Percentiles rank a stretch among this genome's conserved stretches.
phyloP scores from a whole-genome alignment of 1,284 basidiomycete genomes.

The Ustilago curta region DNA sequence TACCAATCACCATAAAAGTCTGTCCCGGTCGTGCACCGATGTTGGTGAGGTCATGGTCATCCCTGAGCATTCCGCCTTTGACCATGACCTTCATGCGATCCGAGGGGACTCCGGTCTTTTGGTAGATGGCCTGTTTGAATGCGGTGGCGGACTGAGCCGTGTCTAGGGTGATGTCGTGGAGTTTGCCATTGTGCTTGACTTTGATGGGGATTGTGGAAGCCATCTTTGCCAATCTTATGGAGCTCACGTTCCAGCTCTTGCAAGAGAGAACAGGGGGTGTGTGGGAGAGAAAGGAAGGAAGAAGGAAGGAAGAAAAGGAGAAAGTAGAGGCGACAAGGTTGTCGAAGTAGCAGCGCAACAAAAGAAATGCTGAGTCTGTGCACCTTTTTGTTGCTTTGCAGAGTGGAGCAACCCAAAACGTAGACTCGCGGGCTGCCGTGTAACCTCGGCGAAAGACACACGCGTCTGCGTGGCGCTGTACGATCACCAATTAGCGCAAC shows the following conservation, averaged over 20 bases:
- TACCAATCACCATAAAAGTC: slow-evolving; percentile 73
- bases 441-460: not conserved
- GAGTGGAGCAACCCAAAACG: not conserved
- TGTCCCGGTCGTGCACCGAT: slow-evolving; percentile 78
- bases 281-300: not conserved
- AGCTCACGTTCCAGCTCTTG: not conserved
- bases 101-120: slow-evolving; percentile 83
- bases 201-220: slow-evolving; percentile 73
- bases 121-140: slow-evolving; percentile 86
- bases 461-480: not conserved
- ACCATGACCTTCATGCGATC: slow-evolving; percentile 98
- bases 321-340: no score
- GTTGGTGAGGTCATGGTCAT: slow-evolving; percentile 86
- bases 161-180: slow-evolving; percentile 73
- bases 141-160: slow-evolving; percentile 76
- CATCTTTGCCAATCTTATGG: slow-evolving; percentile 65
- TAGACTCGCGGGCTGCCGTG: not conserved
- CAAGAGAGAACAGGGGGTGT: not conserved
- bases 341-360: not conserved
- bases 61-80: slow-evolving; percentile 87
- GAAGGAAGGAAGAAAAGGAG: not conserved
- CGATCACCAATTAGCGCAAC: slow-evolving; percentile 6
- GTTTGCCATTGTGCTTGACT: slow-evolving; percentile 91
- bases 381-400: no score
- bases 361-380: not conserved